Evolutionary conservation across 192 early-diverging fungal genomes (phyloP), one percentile per base, ranked within the genome.

Genomic region (Chytriomyces confervae): DNA sequence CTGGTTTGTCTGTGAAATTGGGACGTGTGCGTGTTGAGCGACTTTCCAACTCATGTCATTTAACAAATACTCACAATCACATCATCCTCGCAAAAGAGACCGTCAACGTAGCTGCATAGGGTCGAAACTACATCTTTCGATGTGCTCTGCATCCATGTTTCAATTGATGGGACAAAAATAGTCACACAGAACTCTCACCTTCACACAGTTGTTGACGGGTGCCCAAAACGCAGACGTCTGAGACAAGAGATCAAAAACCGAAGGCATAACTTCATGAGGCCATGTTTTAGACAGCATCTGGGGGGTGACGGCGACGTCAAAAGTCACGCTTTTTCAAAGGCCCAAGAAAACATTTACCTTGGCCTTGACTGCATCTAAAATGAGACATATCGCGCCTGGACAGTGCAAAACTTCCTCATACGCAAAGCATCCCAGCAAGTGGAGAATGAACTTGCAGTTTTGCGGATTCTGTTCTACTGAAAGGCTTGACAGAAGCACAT

Each of bases 321-420:
- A 0, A 36, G 36, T 36, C 3, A 36, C 36, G 36, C 36, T 36
- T 36, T 36, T 36, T 36, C 36, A 36, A 36, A 36, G 36, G 0
- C 4, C 36, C 36, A 36, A 36, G 36, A 36, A 36, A 36, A 36
- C 36, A 36, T 36, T 36, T 36, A 36, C 36, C 36, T 91, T 95
- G 66, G 94, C 93, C 81, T 92, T 91, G 48, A 95, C 92, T 2
- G 82, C 78, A 47, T 90, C 87, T 24, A 94, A 90, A 29, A 93
- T 89, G 0, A 90, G 83, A 10, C 86, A 87, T 11, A 91, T 88
- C 44, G 94, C 77, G 13, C 92, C 92, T 50, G 91, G 91, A 67
- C 91, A 91, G 48, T 91, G 92, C 5, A 89, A 81, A 1, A 89
- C 91, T 85, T 95, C 94, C 66, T 95, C 92, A 46, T 88, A 82